phyloP scores from a whole-genome alignment of 2,329 filamentous ascomycete genomes.

The Xylariaceae sp. region DNA sequence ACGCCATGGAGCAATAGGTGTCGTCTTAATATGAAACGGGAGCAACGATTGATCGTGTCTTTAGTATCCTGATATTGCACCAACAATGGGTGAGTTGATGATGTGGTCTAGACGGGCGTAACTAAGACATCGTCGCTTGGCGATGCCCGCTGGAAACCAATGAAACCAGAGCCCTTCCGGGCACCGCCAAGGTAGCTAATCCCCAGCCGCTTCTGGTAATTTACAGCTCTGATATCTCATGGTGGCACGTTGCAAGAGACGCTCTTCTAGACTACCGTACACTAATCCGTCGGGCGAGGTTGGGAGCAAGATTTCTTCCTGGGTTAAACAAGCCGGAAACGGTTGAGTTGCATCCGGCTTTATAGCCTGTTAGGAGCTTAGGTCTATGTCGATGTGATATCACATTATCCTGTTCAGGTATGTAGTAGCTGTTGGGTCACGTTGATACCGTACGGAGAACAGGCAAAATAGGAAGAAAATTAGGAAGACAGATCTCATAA shows the following conservation, averaged over 20 bases:
- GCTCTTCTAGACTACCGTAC: background rate
- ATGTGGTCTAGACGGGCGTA: background rate
- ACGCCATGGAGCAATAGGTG: background rate
- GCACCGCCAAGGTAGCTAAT: background rate
- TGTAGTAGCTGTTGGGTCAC: too few species aligned
- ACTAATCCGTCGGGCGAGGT: background rate
- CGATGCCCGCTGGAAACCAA: background rate
- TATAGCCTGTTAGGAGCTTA: too few species aligned
- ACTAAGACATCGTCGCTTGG: background rate
- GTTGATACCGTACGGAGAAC: too few species aligned
- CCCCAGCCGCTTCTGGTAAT: background rate
- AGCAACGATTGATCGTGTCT: background rate
- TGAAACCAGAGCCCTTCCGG: background rate
- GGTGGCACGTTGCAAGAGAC: background rate
- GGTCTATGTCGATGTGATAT: too few species aligned
- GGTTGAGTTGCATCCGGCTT: too few species aligned
- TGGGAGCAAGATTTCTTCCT: background rate
- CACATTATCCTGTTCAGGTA: too few species aligned
- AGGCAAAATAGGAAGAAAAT: too few species aligned
- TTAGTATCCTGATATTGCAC: background rate
- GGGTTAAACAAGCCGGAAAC: background rate
- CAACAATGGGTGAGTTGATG: background rate
- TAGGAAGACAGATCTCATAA: too few species aligned
- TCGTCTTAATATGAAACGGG: background rate
- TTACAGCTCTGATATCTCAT: background rate